These are phyloP conservation scores for Arthrobotrys sinensis DNA, from an alignment of 2,329 filamentous ascomycete species.

Conservation along the genomic window DNA sequence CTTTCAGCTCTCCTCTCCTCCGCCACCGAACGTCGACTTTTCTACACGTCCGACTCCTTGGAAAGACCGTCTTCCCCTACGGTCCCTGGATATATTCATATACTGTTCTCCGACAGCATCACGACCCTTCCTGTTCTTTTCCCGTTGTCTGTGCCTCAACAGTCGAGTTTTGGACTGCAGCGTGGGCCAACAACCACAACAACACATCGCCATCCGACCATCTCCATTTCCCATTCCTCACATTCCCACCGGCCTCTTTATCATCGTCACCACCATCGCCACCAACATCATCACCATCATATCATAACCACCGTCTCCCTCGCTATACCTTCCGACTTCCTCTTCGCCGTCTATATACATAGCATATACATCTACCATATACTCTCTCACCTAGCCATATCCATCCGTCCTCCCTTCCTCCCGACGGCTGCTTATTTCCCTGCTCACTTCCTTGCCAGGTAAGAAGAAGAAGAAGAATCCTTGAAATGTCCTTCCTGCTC, in stretches of 20 bases:
- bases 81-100: neutral
- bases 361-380: too few species aligned
- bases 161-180: neutral
- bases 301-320: slow-evolving; percentile 7
- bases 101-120: neutral
- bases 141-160: neutral
- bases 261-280: slow-evolving; percentile 16
- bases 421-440: slow-evolving; percentile 26
- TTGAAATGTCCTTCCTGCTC: neutral
- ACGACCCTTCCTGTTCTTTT: neutral
- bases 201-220: slow-evolving; percentile 45
- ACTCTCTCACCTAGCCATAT: neutral
- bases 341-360: too few species aligned
- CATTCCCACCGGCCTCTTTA: slow-evolving; percentile 49
- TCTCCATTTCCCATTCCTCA: slow-evolving; percentile 27
- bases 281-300: slow-evolving; percentile 2
- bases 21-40: slow-evolving; percentile 54
- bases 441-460: slow-evolving; percentile 24
- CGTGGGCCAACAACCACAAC: slow-evolving; percentile 58
- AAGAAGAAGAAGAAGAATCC: neutral
- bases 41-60: neutral
- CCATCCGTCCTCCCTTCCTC: slow-evolving; percentile 5
- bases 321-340: neutral
- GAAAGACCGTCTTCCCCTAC: neutral
- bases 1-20: slow-evolving; percentile 61